Base-by-base conservation (phyloP, 208 protist species). In the Acanthamoeba sp. region DNA sequence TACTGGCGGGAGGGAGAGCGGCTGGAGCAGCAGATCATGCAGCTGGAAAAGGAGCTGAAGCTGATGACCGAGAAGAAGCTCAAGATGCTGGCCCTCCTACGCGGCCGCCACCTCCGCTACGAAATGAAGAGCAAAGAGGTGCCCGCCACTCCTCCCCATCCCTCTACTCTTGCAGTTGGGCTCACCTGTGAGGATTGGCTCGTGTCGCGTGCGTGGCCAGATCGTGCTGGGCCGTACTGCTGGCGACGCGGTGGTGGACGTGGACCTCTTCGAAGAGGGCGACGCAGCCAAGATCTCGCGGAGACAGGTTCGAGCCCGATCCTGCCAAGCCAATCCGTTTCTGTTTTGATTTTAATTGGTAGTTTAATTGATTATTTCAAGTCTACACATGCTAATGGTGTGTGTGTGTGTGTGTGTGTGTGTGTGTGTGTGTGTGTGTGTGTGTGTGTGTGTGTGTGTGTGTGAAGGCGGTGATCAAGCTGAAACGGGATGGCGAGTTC, bases 61-160 rank as follows among this genome's bases (percentile, higher is more conserved):
- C 34, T 24, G 50, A 40, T 73, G 6, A 91, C 14, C 0, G 84
- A 91, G 59, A 91, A 71, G 52, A 71, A 71, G 38, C 20, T 42
- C 20, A 62, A 91, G 55, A 91, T 91, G 84, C 59, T 91, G 42
- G 84, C 84, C 24, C 52, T 73, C 29, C 84, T 91, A 6, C 50
- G 84, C 24, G 84, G 84, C 18, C 50, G 84, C 16, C 16, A 52
- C 52, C 36, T 91, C 34, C 84, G 84, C 22, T 91, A 91, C 32
- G 84, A 91, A 69, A 91, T 91, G 84, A 91, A 91, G 59, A 91
- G 84, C 52, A 91, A 69, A 91, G 84, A 91, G 84, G 84, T 91
- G 7, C 38, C 12, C 20, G 5, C 36, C n/a, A n/a, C n/a, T n/a
- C n/a, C n/a, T n/a, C n/a, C n/a, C n/a, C n/a, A n/a, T n/a, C n/a